Percentiles rank a stretch among this genome's conserved stretches.
phyloP scores from a whole-genome alignment of 2,329 filamentous ascomycete genomes.

The Stagonosporopsis tanaceti region DNA sequence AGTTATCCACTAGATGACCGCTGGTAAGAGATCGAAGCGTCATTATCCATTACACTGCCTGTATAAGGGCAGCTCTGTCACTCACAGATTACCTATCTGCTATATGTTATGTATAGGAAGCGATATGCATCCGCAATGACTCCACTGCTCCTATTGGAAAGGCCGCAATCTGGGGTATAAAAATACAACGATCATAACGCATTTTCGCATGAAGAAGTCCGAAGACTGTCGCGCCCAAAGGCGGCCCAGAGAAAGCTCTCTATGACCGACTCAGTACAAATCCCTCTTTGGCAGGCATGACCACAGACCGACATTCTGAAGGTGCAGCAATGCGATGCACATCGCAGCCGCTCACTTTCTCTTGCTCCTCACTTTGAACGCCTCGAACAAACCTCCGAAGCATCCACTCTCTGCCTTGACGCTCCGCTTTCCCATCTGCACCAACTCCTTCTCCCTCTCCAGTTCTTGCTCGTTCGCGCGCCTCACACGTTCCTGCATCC shows the following conservation, averaged over 20 bases:
- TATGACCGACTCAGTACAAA: too few species aligned
- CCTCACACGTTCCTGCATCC: constrained; percentile 35
- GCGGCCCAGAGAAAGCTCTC: not conserved
- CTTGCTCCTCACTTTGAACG: constrained; percentile 6
- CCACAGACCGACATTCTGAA: not conserved
- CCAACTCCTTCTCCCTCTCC: constrained; percentile 34
- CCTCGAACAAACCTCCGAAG: constrained; percentile 10
- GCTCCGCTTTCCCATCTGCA: constrained; percentile 21
- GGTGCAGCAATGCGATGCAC: not conserved
- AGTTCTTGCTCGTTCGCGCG: constrained; percentile 41
- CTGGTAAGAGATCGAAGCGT: not conserved
- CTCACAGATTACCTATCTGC: not conserved
- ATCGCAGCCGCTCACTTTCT: not conserved
- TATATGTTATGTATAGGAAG: not conserved
- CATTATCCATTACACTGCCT: not conserved
- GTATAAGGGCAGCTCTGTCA: not conserved
- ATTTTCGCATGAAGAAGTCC: not conserved
- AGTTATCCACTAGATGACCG: not conserved
- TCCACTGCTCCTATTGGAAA: not conserved
- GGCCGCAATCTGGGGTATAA: not conserved
- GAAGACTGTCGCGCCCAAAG: not conserved
- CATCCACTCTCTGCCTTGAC: constrained; percentile 2
- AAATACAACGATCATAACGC: not conserved
- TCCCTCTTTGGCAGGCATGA: not conserved
- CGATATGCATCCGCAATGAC: not conserved